A percentile compares a stretch with the other conserved stretches of the same genome.
These are phyloP conservation scores for Umbelopsis sp. DNA, from an alignment of 192 early-diverging fungal species.

Conservation along the genomic window DNA sequence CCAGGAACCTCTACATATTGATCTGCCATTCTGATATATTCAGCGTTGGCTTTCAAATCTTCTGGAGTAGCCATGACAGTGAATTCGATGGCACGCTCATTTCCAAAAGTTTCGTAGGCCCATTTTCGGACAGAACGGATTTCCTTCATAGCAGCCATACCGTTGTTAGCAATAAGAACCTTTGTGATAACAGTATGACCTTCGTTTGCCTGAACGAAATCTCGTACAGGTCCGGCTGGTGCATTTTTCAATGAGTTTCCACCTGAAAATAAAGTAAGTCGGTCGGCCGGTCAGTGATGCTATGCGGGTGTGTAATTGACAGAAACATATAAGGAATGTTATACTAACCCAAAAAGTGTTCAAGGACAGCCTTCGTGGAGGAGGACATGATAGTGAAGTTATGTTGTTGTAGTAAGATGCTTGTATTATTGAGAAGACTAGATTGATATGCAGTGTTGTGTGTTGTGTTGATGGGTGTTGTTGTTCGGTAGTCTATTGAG, in stretches of 20 bases:
- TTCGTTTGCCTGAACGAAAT: constrained; percentile 75
- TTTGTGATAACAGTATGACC: constrained; percentile 91
- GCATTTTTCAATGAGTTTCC: constrained; percentile 69
- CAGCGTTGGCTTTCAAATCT: constrained; percentile 95
- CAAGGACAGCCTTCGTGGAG: neutral
- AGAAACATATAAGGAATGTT: neutral
- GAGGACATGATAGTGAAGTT: neutral
- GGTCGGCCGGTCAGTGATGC: neutral
- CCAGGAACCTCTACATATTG: constrained; percentile 98
- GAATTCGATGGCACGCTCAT: constrained; percentile 94
- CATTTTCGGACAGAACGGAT: constrained; percentile 97
- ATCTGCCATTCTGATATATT: constrained; percentile 99
- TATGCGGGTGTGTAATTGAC: no score
- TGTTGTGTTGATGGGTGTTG: neutral
- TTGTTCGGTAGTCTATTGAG: neutral
- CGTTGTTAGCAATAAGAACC: constrained; percentile 98
- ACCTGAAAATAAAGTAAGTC: constrained; percentile 47
- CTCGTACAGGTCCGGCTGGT: constrained; percentile 64
- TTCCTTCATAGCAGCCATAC: constrained; percentile 99
- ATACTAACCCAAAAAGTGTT: constrained; percentile 6
- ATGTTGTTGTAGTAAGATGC: neutral
- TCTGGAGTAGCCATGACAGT: constrained; percentile 98
- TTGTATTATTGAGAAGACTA: neutral
- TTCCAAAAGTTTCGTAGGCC: constrained; percentile 98
- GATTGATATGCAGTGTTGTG: neutral